phyloP scores from a whole-genome alignment of 2,329 filamentous ascomycete genomes.

The Sarocladiaceae sp. region DNA sequence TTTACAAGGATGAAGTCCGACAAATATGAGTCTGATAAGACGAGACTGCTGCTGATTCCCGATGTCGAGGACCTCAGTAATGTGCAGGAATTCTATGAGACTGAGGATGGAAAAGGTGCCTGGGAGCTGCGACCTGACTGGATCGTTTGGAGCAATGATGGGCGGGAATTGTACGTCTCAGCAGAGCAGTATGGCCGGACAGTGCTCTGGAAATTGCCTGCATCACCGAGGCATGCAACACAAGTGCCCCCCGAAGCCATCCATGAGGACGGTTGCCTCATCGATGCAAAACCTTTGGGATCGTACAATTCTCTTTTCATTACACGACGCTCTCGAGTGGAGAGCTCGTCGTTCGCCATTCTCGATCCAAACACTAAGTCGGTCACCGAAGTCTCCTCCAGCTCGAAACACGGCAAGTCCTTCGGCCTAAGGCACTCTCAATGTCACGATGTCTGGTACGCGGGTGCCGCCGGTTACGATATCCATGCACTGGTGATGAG shows the following conservation, averaged over 20 bases:
- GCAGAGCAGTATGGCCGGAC: slow-evolving; percentile 66
- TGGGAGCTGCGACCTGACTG: slow-evolving; percentile 58
- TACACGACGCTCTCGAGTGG: slow-evolving; percentile 63
- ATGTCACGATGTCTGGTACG: slow-evolving; percentile 65
- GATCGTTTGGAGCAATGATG: slow-evolving; percentile 54
- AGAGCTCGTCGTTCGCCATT: slow-evolving; percentile 67
- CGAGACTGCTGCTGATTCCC: slow-evolving; percentile 60
- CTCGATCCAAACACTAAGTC: slow-evolving; percentile 41
- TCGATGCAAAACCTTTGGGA: slow-evolving; percentile 48
- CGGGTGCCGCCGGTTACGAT: slow-evolving; percentile 58
- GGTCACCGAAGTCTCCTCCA: slow-evolving; percentile 53
- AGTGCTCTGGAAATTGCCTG: slow-evolving; percentile 59
- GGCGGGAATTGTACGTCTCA: slow-evolving; percentile 64
- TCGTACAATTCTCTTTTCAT: slow-evolving; percentile 52
- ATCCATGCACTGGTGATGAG: slow-evolving; percentile 67
- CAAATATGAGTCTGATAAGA: slow-evolving; percentile 74
- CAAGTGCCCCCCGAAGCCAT: slow-evolving; percentile 43
- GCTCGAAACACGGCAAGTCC: slow-evolving; percentile 58
- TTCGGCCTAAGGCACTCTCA: slow-evolving; percentile 63
- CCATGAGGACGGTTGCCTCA: slow-evolving; percentile 49
- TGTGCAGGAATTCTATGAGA: slow-evolving; percentile 59
- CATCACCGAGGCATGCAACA: slow-evolving; percentile 44
- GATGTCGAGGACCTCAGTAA: slow-evolving; percentile 54
- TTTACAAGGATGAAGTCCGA: slow-evolving; percentile 75
- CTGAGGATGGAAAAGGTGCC: slow-evolving; percentile 56